Conservation (phyloP, 2,329 filamentous ascomycete genomes). For the Nemania sp. region DNA sequence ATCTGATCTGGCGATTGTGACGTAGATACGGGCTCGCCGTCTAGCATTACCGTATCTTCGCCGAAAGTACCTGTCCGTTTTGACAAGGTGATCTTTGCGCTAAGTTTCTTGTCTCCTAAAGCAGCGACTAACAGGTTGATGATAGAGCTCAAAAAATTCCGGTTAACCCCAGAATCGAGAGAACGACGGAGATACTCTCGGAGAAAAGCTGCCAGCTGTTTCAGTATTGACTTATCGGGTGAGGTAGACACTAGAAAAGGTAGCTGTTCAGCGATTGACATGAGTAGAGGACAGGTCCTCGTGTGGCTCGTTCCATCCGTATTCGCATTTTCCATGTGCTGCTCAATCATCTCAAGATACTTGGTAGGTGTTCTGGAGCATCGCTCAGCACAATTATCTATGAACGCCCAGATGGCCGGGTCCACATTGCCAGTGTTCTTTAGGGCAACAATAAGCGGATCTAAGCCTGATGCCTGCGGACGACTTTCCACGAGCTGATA, state of each 20-base stretch:
- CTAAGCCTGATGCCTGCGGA: constrained; percentile 57
- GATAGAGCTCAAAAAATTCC: constrained; percentile 58
- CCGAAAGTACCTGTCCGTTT: constrained; percentile 31
- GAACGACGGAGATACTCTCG: constrained; percentile 67
- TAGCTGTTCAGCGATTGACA: constrained; percentile 82
- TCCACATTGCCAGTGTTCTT: constrained; percentile 50
- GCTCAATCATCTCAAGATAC: constrained; percentile 76
- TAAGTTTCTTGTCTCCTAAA: constrained; percentile 54
- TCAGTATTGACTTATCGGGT: constrained; percentile 57
- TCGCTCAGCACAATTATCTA: constrained; percentile 85
- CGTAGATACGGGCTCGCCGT: constrained; percentile 11
- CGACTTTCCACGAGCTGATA: constrained; percentile 72
- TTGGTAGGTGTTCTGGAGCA: constrained; percentile 83
- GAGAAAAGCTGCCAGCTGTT: constrained; percentile 68
- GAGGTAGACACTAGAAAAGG: constrained; percentile 70
- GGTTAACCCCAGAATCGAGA: constrained; percentile 63
- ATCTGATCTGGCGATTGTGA: constrained; percentile 22
- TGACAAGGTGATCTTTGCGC: constrained; percentile 47
- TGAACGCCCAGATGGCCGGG: constrained; percentile 70
- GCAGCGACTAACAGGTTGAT: constrained; percentile 56
- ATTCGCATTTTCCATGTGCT: constrained; percentile 51
- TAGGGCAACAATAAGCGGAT: constrained; percentile 59
- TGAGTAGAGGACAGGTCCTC: constrained; percentile 70
- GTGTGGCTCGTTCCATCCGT: constrained; percentile 46
- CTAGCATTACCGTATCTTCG: constrained; percentile 14